A percentile compares a stretch with the other conserved stretches of the same genome.
These are phyloP conservation scores for Thymus mandschuricus DNA, from an alignment of 257 asterid genomes.

Conservation along the genomic window DNA sequence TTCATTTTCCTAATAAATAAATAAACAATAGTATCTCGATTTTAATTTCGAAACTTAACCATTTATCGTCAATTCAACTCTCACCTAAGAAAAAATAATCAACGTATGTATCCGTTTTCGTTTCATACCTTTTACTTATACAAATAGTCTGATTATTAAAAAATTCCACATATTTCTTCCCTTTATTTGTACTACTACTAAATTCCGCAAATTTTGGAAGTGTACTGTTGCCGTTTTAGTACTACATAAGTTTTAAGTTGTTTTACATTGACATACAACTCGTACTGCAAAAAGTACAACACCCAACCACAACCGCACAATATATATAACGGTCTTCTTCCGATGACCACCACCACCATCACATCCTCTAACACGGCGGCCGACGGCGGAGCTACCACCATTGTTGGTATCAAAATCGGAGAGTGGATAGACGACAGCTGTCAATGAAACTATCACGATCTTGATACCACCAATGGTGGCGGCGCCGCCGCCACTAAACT, in stretches of 20 bases:
- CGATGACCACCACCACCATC: neutral
- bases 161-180: neutral
- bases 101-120: too few species aligned
- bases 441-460: neutral
- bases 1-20: too few species aligned
- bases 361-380: neutral
- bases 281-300: conserved; percentile 27
- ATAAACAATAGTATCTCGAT: too few species aligned
- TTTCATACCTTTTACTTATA: too few species aligned
- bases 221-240: neutral
- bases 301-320: neutral
- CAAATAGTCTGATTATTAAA: too few species aligned
- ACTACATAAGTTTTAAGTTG: neutral
- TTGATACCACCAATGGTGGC: conserved; percentile 40
- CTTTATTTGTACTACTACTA: neutral
- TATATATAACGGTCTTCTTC: neutral
- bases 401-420: conserved; percentile 31
- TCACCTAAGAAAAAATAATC: too few species aligned
- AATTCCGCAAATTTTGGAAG: neutral
- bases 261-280: neutral
- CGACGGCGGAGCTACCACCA: conserved; percentile 32
- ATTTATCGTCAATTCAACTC: too few species aligned
- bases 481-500: conserved; percentile 17
- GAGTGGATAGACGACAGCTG: neutral
- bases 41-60: too few species aligned